phyloP scores from a whole-genome alignment of 257 asterid genomes.

The Henckelia pumila region DNA sequence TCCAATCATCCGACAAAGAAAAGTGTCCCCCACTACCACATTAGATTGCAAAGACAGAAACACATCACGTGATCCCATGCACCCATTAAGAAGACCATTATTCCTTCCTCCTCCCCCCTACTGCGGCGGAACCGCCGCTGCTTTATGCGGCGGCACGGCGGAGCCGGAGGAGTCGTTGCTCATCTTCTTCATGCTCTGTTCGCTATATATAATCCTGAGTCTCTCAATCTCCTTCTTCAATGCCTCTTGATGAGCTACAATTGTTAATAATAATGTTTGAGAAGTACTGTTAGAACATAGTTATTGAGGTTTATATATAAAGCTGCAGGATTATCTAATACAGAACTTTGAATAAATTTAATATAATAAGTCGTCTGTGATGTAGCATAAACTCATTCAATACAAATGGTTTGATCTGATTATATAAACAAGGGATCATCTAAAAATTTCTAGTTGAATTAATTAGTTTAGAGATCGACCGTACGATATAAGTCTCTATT shows the following conservation, averaged over 20 bases:
- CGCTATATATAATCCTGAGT: slow-evolving; percentile 60
- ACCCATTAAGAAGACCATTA: slow-evolving; percentile 11
- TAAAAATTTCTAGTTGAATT: too few species aligned
- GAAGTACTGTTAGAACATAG: too few species aligned
- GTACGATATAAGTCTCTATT: too few species aligned
- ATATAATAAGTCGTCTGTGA: too few species aligned
- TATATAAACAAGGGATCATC: too few species aligned
- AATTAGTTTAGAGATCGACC: too few species aligned
- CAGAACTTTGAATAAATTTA: too few species aligned
- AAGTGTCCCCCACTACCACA: slow-evolving; percentile 22
- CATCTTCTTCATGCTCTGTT: slow-evolving; percentile 62
- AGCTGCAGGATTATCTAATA: too few species aligned
- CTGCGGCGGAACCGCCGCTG: slow-evolving; percentile 20
- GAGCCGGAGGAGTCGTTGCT: slow-evolving; percentile 8
- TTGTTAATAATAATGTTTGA: background rate
- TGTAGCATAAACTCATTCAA: too few species aligned
- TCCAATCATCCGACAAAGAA: slow-evolving; percentile 13
- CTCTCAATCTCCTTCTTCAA: slow-evolving; percentile 83
- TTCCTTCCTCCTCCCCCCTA: slow-evolving; percentile 35
- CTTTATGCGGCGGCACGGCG: slow-evolving; percentile 20
- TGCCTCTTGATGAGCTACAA: slow-evolving; percentile 88
- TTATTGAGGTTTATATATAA: too few species aligned
- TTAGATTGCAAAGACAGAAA: slow-evolving; percentile 29
- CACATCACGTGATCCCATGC: slow-evolving; percentile 39
- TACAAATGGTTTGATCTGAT: too few species aligned